Evolutionary conservation across 2,329 filamentous ascomycete species (phyloP), one percentile per base, ranked within the genome.

Genomic region (Nothomitra cinnamomea): DNA sequence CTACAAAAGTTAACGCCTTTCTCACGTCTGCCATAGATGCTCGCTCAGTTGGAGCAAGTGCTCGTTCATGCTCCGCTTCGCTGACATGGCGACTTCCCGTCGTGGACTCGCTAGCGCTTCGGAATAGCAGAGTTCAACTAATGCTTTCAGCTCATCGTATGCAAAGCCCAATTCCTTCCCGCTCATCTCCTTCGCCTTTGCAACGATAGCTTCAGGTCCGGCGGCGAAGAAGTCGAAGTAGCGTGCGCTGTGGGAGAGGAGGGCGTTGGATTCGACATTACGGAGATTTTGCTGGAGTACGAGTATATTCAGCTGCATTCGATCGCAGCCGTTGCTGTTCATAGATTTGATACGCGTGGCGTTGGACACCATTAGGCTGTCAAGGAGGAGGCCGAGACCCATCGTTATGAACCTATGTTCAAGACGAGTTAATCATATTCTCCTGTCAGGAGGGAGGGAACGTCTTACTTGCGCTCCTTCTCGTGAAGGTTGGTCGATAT

Each of bases 241-340:
- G 55, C 77, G 74, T 19, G 78, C 75, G 1, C 82, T 78, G 36
- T 78, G 71, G 2, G 73, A 72, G 25, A 90, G 71, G 54, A 77
- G 74, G 2, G 85, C 82, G 7, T 76, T 77, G 1, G 78, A 73
- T 66, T 92, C 87, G 53, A 98, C 82, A 59, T 94, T 94, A 71
- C 95, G 95, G 54, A 98, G 78, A 62, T 95, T 95, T 65, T 98
- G 92, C 68, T 96, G 90, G 52, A 98, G 72, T 41, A 98, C 92
- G 22, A 95, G 76, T 50, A 95, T 87, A 65, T 98, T 95, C 62
- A 96, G 79, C 65, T 88, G 83, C 79, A 98, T 88, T 38, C 88
- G 79, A n/a, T 82, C 80, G 56, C 83, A 86, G 42, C 92, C 92
- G 60, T 84, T 79, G 38, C 70, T 71, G 65, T 98, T 95, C 81